Evolutionary conservation across 768 basidiomycete genomes (phyloP).

Genomic region (Lyophyllum shimeji): DNA sequence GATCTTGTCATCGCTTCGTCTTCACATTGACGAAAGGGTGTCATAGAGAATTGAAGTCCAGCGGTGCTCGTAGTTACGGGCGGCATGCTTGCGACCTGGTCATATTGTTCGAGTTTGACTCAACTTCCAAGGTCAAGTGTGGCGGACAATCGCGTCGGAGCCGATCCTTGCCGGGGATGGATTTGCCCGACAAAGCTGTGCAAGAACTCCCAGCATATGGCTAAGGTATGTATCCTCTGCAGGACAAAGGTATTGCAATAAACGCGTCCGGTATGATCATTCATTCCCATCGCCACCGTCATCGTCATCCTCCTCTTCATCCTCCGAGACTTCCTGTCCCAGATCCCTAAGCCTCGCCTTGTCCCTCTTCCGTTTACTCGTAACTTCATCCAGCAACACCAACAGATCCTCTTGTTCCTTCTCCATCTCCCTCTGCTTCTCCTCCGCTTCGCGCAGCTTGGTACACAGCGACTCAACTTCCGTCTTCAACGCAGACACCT

Average conservation of each 20-base stretch:
- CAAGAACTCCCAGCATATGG: too few relatives aligned
- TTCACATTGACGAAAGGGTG: too few relatives aligned
- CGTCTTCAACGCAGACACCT: constrained; percentile 47
- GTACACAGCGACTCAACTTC: constrained; percentile 46
- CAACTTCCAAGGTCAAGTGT: too few relatives aligned
- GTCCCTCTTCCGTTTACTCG: constrained; percentile 79
- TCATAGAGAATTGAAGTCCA: too few relatives aligned
- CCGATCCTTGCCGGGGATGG: too few relatives aligned
- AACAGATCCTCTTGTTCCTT: constrained; percentile 97
- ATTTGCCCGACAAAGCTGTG: not conserved
- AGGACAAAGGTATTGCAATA: not conserved
- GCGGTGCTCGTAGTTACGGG: too few relatives aligned
- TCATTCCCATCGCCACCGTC: constrained; percentile 49
- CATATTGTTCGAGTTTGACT: too few relatives aligned
- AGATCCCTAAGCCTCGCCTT: constrained; percentile 73
- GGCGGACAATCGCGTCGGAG: too few relatives aligned
- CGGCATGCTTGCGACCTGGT: too few relatives aligned
- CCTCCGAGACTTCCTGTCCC: constrained; percentile 89
- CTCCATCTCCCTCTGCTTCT: constrained; percentile 78
- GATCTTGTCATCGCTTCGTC: too few relatives aligned
- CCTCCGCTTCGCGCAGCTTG: constrained; percentile 52
- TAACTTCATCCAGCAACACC: constrained; percentile 90
- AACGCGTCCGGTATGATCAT: constrained; percentile 1
- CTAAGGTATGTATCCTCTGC: too few relatives aligned
- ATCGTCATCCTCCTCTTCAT: constrained; percentile 73